Percentiles rank a stretch among this genome's conserved stretches.
Conservation (phyloP, 2,329 filamentous ascomycete genomes). For the Verticillium alfalfae region DNA sequence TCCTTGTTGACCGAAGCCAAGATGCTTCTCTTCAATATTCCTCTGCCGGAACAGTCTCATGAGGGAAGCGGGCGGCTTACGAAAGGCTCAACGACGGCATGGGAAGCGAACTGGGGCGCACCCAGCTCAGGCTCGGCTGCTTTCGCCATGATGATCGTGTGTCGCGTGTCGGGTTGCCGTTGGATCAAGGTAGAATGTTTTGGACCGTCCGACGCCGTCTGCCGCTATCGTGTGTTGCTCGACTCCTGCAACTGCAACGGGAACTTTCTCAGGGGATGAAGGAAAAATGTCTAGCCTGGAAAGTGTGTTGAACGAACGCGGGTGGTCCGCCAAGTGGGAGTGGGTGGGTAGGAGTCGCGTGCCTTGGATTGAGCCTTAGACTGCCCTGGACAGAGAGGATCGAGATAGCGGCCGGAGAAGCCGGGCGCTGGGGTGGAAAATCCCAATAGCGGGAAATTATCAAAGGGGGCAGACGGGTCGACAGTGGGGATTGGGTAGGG, state of each 20-base stretch:
- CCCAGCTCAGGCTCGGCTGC: constrained; percentile 14
- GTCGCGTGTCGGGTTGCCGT: neutral
- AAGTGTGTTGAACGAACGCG: neutral
- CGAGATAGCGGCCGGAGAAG: neutral
- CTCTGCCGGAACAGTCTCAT: too few species aligned
- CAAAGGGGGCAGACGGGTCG: neutral
- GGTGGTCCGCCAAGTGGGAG: neutral
- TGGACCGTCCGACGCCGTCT: neutral
- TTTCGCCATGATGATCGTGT: neutral
- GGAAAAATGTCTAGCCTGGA: neutral
- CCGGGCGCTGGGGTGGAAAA: neutral
- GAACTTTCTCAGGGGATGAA: neutral
- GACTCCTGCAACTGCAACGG: neutral
- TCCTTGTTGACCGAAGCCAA: neutral
- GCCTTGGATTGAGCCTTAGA: neutral
- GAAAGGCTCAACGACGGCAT: constrained; percentile 19
- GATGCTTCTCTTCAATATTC: neutral
- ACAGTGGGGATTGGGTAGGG: neutral
- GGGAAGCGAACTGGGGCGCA: constrained; percentile 19
- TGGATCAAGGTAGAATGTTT: neutral
- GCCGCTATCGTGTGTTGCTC: neutral
- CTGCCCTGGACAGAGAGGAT: neutral
- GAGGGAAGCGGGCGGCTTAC: constrained; percentile 10
- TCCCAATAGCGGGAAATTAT: neutral
- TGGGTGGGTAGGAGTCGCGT: neutral